These are phyloP conservation scores for Arachis monticola DNA, from an alignment of 331 rosid species.

Conservation along the genomic window DNA sequence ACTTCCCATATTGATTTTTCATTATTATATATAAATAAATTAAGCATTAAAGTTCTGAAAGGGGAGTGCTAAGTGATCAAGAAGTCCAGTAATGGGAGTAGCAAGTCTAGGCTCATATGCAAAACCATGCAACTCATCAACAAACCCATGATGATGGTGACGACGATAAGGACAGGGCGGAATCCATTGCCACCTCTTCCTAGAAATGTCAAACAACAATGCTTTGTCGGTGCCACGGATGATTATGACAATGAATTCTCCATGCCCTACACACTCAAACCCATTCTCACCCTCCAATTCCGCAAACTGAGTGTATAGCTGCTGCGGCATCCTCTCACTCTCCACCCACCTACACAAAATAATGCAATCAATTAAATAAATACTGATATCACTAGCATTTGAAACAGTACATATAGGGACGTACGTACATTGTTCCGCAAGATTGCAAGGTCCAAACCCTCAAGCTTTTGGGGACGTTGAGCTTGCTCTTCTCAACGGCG, in stretches of 20 bases:
- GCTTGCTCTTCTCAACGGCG: conserved; percentile 88
- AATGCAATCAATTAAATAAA: too few relatives aligned
- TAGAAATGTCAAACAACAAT: conserved; percentile 60
- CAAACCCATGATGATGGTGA: conserved; percentile 57
- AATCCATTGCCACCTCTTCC: conserved; percentile 92
- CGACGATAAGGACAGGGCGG: conserved; percentile 89
- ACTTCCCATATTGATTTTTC: too few relatives aligned
- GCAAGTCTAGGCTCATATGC: conserved; percentile 87
- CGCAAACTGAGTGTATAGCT: conserved; percentile 67
- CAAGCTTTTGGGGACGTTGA: conserved; percentile 83
- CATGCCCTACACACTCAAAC: conserved; percentile 78
- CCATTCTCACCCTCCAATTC: conserved; percentile 73
- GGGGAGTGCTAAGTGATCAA: conserved; percentile 72
- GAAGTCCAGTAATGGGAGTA: conserved; percentile 76
- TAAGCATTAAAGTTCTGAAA: conserved; percentile 53
- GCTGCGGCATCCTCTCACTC: conserved; percentile 92
- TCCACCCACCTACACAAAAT: conserved; percentile 63
- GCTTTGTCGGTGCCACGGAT: conserved; percentile 62
- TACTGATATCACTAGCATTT: too few relatives aligned
- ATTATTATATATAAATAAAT: not conserved
- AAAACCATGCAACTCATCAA: conserved; percentile 69
- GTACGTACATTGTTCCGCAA: conserved; percentile 57
- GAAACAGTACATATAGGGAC: too few relatives aligned
- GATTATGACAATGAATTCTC: conserved; percentile 70
- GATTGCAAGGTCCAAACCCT: conserved; percentile 82